Percentiles rank a stretch among this genome's conserved stretches.
Evolutionary conservation across 352 stramenopile genomes (phyloP).

Genomic region (Phytophthora pluvialis): DNA sequence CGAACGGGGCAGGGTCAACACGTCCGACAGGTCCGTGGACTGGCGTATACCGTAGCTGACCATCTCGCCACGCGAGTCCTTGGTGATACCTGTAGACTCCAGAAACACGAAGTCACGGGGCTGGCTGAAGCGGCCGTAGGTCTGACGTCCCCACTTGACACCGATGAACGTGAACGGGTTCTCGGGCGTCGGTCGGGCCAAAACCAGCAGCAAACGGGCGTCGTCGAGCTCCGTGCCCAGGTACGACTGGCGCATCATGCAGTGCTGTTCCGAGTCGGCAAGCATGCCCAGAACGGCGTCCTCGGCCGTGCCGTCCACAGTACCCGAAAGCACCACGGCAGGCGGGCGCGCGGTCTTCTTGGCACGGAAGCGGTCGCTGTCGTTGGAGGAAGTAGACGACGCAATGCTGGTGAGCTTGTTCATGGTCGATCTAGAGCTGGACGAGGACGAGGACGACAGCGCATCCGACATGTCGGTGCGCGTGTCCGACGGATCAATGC

Average conservation of each 20-base stretch:
- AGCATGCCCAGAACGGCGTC: conserved; percentile 52
- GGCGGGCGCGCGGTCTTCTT: conserved; percentile 39
- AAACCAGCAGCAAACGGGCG: conserved; percentile 42
- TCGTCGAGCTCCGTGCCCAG: conserved; percentile 47
- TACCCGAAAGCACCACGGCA: conserved; percentile 44
- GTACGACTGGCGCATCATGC: conserved; percentile 48
- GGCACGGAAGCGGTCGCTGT: conserved; percentile 23
- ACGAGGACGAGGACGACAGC: conserved; percentile 38
- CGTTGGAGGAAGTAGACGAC: conserved; percentile 27
- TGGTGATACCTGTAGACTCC: conserved; percentile 49
- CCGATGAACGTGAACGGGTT: conserved; percentile 56
- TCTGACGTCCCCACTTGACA: conserved; percentile 53
- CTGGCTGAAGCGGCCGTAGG: conserved; percentile 46
- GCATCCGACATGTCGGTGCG: conserved; percentile 26
- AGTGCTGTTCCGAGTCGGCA: conserved; percentile 48
- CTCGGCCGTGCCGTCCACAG: conserved; percentile 48
- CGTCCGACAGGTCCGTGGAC: conserved; percentile 37
- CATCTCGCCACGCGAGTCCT: conserved; percentile 34
- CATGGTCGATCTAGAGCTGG: conserved; percentile 32
- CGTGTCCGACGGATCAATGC: conserved; percentile 26
- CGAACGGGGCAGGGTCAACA: conserved; percentile 36
- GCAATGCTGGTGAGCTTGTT: conserved; percentile 30
- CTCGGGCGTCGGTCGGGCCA: conserved; percentile 35
- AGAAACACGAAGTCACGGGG: conserved; percentile 57
- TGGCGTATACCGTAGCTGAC: conserved; percentile 48